Evolutionary conservation across 371 early-diverging fungal genomes (phyloP), one percentile per base, ranked within the genome.

Genomic region (Mortierella sp.): DNA sequence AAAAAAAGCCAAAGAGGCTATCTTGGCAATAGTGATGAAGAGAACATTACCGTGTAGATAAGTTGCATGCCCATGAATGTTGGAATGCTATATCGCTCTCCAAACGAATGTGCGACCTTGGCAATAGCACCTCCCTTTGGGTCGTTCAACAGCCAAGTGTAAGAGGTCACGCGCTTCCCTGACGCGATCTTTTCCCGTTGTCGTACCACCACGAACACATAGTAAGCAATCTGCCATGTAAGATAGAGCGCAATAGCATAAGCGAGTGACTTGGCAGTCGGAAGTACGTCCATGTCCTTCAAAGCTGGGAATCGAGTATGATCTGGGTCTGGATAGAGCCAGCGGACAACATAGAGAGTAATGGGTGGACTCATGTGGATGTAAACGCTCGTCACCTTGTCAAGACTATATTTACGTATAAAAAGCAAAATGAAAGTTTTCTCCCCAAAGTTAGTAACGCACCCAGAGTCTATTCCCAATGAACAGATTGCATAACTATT

Each of bases 351-450:
- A 59, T 88, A 91, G 21, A 86, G 83, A 15, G 89, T 84, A 25
- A 93, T 81, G 7, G 90, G 84, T 6, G 93, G 93, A 60, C 85
- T 84, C 53, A 92, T 86, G 69, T 93, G 93, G 66, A 93, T 90
- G 66, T 86, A 87, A 7, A 91, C 87, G 7, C 89, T 89, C 7
- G 92, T 93, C 44, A 92, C 87, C 77, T 92, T 92, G 76, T 93
- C 93, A 62, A 93, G 60, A 21, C 90, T 90, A 82, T 88, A 87
- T 61, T 21, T 53, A 9, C 5, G 37, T 5, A 37, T 3, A 3
- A 37, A 5, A 9, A 37, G 9, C 37, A 37, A 61, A 21, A 1
- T n/a, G n/a, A 48, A 16, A 45, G 23, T 46, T 46, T 28, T 23
- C 19, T 9, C 4, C 7, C n/a, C 37, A 47, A 18, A 28, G 48